Conservation (phyloP, 2,329 filamentous ascomycete genomes). For the Westerdykella sp. region DNA sequence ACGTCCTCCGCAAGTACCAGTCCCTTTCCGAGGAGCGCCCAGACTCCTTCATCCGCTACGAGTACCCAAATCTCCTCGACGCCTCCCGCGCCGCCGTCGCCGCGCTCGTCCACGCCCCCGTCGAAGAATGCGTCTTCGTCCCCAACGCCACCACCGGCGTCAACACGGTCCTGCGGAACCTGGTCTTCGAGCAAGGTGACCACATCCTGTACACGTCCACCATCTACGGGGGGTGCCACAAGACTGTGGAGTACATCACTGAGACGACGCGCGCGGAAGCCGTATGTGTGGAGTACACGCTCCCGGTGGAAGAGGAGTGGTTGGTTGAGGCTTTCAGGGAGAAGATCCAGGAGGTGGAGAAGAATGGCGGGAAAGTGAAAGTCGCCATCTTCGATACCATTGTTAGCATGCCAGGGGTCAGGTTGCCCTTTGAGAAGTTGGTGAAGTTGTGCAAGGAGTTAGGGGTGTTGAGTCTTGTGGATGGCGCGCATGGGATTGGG, state of each 20-base stretch:
- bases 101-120: constrained; percentile 58
- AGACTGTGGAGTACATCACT: constrained; percentile 63
- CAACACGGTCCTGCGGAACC: constrained; percentile 72
- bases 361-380: constrained; percentile 56
- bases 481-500: constrained; percentile 80
- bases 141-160: constrained; percentile 73
- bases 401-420: constrained; percentile 68
- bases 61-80: constrained; percentile 57
- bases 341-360: constrained; percentile 49
- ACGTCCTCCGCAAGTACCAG: constrained; percentile 58
- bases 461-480: constrained; percentile 66
- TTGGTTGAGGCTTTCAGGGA: constrained; percentile 57
- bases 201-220: constrained; percentile 73
- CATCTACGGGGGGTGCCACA: constrained; percentile 72
- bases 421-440: constrained; percentile 70
- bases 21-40: constrained; percentile 60
- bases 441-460: constrained; percentile 58
- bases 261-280: constrained; percentile 54
- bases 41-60: constrained; percentile 70
- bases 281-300: constrained; percentile 55
- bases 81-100: constrained; percentile 55
- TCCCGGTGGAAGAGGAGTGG: constrained; percentile 64
- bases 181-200: constrained; percentile 64
- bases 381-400: constrained; percentile 76
- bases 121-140: constrained; percentile 66